These are phyloP conservation scores for Zea luxurians DNA, from an alignment of 176 grass and related monocot genomes.

Conservation along the genomic window DNA sequence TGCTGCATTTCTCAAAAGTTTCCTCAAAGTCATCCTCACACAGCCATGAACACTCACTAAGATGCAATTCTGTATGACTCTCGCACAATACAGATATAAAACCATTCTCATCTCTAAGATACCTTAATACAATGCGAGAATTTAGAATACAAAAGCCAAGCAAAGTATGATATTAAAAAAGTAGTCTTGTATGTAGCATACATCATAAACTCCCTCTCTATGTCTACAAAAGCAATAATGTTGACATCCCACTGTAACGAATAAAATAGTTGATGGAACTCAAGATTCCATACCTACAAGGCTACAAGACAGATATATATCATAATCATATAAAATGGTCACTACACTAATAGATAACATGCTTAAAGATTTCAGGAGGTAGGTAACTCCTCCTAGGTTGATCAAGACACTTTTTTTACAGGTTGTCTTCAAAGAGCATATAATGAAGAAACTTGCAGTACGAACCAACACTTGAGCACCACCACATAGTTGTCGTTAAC, in stretches of 20 bases:
- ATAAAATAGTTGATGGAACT: conserved; percentile 79
- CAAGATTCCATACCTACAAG: conserved; percentile 88
- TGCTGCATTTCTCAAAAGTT: too few species aligned
- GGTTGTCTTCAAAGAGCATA: neutral
- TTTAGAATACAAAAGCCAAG: conserved; percentile 33
- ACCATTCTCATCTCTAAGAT: conserved; percentile 82
- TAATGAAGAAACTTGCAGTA: conserved; percentile 14
- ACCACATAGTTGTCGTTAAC: neutral
- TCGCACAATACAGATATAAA: too few species aligned
- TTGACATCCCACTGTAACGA: conserved; percentile 70
- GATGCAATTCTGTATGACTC: too few species aligned
- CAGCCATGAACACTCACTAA: too few species aligned
- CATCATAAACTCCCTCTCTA: conserved; percentile 75
- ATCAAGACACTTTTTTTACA: neutral
- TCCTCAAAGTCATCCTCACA: too few species aligned
- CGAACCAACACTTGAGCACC: neutral
- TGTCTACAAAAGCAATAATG: conserved; percentile 87
- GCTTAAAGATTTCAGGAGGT: conserved; percentile 2
- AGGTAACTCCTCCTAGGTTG: neutral
- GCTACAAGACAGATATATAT: neutral
- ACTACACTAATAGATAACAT: conserved; percentile 2
- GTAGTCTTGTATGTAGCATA: conserved; percentile 41
- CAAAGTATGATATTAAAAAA: neutral
- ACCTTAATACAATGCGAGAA: conserved; percentile 53
- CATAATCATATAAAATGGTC: neutral